These are phyloP conservation scores for Petunia hybrid DNA, from an alignment of 305 asterid species.

Conservation along the genomic window DNA sequence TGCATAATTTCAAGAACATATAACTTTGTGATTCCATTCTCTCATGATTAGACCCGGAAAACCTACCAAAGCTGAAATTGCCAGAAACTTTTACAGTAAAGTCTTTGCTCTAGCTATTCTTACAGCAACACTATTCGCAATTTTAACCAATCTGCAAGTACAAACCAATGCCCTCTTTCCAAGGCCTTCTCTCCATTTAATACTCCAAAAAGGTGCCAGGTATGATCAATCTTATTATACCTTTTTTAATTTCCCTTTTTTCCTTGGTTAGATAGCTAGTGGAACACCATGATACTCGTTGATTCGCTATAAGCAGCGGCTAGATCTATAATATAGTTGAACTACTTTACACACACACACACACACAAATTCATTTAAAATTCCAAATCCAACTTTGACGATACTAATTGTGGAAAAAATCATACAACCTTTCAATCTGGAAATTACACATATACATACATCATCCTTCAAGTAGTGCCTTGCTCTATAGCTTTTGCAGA, in stretches of 20 bases:
- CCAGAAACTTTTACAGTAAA: background rate
- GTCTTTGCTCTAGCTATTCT: background rate
- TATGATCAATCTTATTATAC: background rate
- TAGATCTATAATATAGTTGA: background rate
- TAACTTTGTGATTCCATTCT: background rate
- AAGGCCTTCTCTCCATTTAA: background rate
- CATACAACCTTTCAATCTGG: background rate
- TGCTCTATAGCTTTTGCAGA: background rate
- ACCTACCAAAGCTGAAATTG: background rate
- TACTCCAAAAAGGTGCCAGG: background rate
- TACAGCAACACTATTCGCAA: background rate
- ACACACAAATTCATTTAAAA: background rate
- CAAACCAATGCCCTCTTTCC: background rate
- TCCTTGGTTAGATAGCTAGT: background rate
- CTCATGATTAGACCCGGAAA: background rate
- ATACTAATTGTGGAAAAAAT: background rate
- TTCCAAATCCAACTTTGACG: background rate
- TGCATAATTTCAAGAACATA: background rate
- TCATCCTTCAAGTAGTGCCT: background rate
- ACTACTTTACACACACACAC: background rate
- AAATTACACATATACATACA: background rate
- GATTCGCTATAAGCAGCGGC: background rate
- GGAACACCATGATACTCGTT: slow-evolving; percentile 3
- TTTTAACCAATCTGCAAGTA: background rate
- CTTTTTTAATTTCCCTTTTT: background rate